phyloP scores from a whole-genome alignment of 2,329 filamentous ascomycete genomes.

The Westerdykella aurantiaca region DNA sequence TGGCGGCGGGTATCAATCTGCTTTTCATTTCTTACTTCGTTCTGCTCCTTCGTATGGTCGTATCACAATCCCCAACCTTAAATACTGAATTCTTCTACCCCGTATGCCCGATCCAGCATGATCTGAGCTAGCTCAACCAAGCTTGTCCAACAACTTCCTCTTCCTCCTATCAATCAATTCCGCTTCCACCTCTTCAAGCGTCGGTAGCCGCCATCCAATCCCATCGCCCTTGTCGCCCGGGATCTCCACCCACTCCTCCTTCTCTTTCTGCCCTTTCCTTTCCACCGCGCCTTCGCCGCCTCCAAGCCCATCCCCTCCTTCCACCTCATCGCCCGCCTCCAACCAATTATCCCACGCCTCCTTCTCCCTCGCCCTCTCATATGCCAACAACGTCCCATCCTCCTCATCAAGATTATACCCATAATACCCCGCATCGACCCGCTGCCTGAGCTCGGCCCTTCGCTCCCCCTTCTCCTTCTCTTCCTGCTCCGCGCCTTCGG shows the following conservation, averaged over 20 bases:
- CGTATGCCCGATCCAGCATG: too few species aligned
- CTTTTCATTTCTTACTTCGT: too few species aligned
- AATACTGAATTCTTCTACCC: too few species aligned
- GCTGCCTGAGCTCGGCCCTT: constrained; percentile 63
- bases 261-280: constrained; percentile 17
- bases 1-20: too few species aligned
- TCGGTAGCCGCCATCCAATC: constrained; percentile 73
- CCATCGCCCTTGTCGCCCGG: constrained; percentile 86
- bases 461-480: constrained; percentile 60
- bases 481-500: constrained; percentile 43
- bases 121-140: constrained; percentile 37
- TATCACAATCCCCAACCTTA: too few species aligned
- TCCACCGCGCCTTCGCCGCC: constrained; percentile 4
- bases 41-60: too few species aligned
- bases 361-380: constrained; percentile 77
- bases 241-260: constrained; percentile 66
- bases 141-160: constrained; percentile 76
- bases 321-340: constrained; percentile 48
- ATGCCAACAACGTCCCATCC: constrained; percentile 70
- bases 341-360: constrained; percentile 69
- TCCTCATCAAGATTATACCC: constrained; percentile 92
- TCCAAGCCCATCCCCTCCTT: constrained; percentile 36
- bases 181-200: constrained; percentile 85
- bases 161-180: constrained; percentile 84
- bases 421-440: constrained; percentile 92